Evolutionary conservation across 23 red algal genomes (phyloP).

Genomic region (Gracilaria caudata): DNA sequence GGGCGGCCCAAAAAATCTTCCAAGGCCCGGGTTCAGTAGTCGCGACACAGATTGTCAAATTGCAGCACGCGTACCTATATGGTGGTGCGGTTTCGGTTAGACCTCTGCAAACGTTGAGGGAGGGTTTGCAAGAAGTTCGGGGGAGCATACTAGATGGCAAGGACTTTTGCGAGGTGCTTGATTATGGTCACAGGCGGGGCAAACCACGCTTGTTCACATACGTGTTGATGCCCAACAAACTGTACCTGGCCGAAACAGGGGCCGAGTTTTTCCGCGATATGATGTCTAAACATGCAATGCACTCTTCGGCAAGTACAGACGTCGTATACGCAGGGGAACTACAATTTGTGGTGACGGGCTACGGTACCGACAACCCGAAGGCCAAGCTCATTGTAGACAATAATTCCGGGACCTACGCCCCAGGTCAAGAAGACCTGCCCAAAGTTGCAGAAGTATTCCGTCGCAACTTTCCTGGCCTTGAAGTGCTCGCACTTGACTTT

Average conservation of each 20-base stretch:
- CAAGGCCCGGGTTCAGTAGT: conserved; percentile 22
- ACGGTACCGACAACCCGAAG: conserved; percentile 19
- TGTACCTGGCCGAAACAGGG: conserved; percentile 73
- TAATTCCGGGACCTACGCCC: conserved; percentile 71
- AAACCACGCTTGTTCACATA: conserved; percentile 73
- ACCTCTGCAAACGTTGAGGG: conserved; percentile 28
- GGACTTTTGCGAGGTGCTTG: conserved; percentile 66
- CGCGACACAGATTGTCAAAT: conserved; percentile 25
- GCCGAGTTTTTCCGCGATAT: conserved; percentile 71
- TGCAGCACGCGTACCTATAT: conserved; percentile 66
- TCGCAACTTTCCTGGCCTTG: conserved; percentile 63
- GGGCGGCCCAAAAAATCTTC: conserved; percentile 69
- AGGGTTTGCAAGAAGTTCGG: conserved; percentile 35
- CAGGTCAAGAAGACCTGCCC: conserved; percentile 58
- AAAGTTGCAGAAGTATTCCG: conserved; percentile 59
- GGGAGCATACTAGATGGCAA: conserved; percentile 37
- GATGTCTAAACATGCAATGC: conserved; percentile 72
- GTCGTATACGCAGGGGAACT: conserved; percentile 75
- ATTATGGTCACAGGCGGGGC: conserved; percentile 50
- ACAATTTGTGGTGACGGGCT: conserved; percentile 26
- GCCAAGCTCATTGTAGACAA: conserved; percentile 60
- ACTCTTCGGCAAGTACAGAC: conserved; percentile 47
- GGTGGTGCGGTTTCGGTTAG: conserved; percentile 47
- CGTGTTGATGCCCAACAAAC: conserved; percentile 41
- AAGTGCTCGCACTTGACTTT: conserved; percentile 49